Evolutionary conservation across 2,329 filamentous ascomycete genomes (phyloP), one percentile per base, ranked within the genome.

Genomic region (Aspergillus fumigatus): DNA sequence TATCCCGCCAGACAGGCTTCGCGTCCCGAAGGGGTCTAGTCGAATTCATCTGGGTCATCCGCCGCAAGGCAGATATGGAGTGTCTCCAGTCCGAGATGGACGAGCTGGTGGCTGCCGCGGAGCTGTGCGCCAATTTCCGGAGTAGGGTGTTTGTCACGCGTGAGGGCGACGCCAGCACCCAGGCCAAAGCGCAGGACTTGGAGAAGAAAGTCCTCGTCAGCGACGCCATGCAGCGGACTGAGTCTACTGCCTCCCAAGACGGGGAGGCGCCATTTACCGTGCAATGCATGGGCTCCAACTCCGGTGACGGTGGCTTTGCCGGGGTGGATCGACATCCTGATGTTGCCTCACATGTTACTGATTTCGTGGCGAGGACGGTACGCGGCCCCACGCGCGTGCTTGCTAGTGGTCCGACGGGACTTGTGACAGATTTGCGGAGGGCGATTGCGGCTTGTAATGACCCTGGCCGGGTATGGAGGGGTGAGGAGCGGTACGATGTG

Each of bases 21-120:
- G 26, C 29, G 1, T 19, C n/a, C 0, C 58, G 58, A 1, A 45
- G 78, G 53, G 73, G 79, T 52, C 79, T 75, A 57, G 67, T 88
- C 1, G 81, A 86, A 63, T 80, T 89, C n/a, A 74, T 88, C 55
- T 89, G 87, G 87, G 81, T 82, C 1, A 76, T 89, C 40, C 78
- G 85, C 14, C 79, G 81, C 43, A 73, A 73, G 6, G 67, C 70
- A 6, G 82, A 88, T 59, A 69, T 83, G 17, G 73, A 77, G 21
- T 89, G 87, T 85, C 74, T 88, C 9, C 70, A 73, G 26, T 65
- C 74, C 5, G 87, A 89, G 67, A 71, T 89, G 10, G 74, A 79
- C 2, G 60, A 76, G 6, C 71, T 88, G 9, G 73, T 72, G 4
- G 73, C 73, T 7, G 70, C 74, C 1, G 74, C 74, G 3, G 65